Evolutionary conservation across 306 rosid genomes (phyloP), one percentile per base, ranked within the genome.

Genomic region (Prinsepia uniflora): DNA sequence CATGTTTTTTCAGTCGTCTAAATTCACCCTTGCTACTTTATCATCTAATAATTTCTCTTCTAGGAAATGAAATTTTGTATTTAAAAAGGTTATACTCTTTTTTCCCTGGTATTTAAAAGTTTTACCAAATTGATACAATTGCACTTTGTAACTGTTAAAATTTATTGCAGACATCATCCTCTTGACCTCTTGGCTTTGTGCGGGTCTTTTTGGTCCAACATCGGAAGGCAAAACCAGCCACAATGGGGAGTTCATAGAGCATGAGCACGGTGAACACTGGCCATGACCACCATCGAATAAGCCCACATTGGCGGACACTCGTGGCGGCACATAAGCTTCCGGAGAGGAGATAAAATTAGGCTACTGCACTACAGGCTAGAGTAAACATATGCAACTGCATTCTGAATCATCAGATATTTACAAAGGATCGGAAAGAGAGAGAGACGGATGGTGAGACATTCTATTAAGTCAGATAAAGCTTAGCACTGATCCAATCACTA

Each of bases 381-480:
- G 17, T 46, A 46, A 46, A 46, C 50, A 46, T 9, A 46, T 46
- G 4, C 5, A 46, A 46, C 15, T 46, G 10, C 13, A 46, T 46
- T 46, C 58, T 53, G 22, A 53, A 18, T 18, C 22, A 53, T 53
- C 11, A 7, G 10, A 18, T 53, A 12, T 46, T 1, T 46, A 12
- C 50, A 46, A 0, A 0, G 17, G 11, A 12, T 18, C 10, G 9
- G 12, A 53, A 4, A 52, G 57, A n/a, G 58, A 18, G 58, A 0
- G 58, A 18, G 58, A 0, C 30, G 36, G 58, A 34, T 24, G 24
- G 60, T 15, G 44, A 4, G 62, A 41, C 1, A 53, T 36, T 68
- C 36, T 52, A 68, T 40, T 36, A 68, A 68, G 73, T 68, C 47
- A 8, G 43, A 10, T 8, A 54, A 70, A 10, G 9, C 73, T 55